Conservation (phyloP, 805 yeast genomes). For the Wickerhamiella slavikovae region DNA sequence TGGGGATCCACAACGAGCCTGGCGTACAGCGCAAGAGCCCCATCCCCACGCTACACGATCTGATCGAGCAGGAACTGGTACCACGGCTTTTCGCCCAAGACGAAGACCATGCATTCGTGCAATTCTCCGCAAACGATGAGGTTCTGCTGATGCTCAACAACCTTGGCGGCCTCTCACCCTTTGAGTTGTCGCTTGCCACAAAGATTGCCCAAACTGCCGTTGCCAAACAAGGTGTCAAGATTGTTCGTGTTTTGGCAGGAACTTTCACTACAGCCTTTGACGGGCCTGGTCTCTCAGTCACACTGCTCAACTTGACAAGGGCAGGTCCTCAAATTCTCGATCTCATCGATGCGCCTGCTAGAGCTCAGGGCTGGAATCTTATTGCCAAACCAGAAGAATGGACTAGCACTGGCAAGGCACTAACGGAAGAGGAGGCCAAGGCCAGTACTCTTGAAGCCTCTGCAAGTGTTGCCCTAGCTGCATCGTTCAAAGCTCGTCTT, state of each 20-base stretch:
- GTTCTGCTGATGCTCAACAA: constrained; percentile 59
- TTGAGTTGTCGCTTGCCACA: constrained; percentile 58
- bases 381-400: constrained; percentile 8
- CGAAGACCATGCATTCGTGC: constrained; percentile 74
- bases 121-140: constrained; percentile 41
- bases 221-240: constrained; percentile 28
- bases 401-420: constrained; percentile 17
- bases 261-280: constrained; percentile 76
- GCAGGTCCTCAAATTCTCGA: constrained; percentile 28
- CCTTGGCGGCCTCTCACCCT: constrained; percentile 71
- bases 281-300: constrained; percentile 80
- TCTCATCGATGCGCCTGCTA: constrained; percentile 48
- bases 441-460: constrained; percentile 3
- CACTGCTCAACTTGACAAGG: constrained; percentile 49
- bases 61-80: constrained; percentile 36
- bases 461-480: constrained; percentile 23
- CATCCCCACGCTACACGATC: constrained; percentile 47
- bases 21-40: constrained; percentile 47
- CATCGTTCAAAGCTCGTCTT: constrained; percentile 1
- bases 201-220: constrained; percentile 34
- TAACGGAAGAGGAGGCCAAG: constrained; percentile 14
- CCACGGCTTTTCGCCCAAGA: constrained; percentile 36
- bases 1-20: constrained; percentile 93
- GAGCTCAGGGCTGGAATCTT: constrained; percentile 63
- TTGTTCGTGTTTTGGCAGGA: constrained; percentile 52